Conservation (phyloP, 768 basidiomycete species). For the Rhodosporidiobolus sp. region DNA sequence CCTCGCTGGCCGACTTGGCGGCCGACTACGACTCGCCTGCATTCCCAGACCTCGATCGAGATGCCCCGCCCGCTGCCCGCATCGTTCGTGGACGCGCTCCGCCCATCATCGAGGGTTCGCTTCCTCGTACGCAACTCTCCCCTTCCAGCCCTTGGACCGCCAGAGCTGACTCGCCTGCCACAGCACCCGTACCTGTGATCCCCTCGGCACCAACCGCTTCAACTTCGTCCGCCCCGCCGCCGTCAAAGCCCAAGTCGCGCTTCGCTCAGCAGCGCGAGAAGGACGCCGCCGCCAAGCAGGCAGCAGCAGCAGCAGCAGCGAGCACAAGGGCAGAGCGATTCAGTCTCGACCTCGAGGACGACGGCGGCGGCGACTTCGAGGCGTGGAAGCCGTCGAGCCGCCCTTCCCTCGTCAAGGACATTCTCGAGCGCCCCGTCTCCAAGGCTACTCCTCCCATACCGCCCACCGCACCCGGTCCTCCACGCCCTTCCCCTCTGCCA, state of each 20-base stretch:
- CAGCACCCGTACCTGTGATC: constrained; percentile 18
- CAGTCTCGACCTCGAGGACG: constrained; percentile 21
- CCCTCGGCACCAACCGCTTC: neutral
- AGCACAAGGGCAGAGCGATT: constrained; percentile 13
- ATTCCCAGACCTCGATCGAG: constrained; percentile 25
- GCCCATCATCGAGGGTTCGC: neutral
- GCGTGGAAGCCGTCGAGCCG: neutral
- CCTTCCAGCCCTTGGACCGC: neutral
- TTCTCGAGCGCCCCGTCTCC: constrained; percentile 16
- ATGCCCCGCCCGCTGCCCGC: constrained; percentile 8
- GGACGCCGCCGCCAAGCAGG: too few relatives aligned
- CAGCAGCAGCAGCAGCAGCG: neutral
- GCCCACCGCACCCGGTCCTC: constrained; percentile 2
- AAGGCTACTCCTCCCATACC: constrained; percentile 1
- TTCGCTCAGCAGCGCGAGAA: constrained; percentile 37
- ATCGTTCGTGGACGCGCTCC: constrained; percentile 25
- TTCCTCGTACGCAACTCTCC: constrained; percentile 19
- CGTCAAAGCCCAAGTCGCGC: constrained; percentile 28
- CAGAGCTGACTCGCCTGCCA: fast-evolving
- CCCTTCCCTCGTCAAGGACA: constrained; percentile 24
- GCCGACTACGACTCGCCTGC: constrained; percentile 25
- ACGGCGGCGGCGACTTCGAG: neutral
- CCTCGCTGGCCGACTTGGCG: constrained; percentile 25
- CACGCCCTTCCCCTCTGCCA: neutral
- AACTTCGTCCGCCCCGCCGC: neutral